These are phyloP conservation scores for Durusdinium trenchii DNA, from an alignment of 73 alveolate species.

Conservation along the genomic window DNA sequence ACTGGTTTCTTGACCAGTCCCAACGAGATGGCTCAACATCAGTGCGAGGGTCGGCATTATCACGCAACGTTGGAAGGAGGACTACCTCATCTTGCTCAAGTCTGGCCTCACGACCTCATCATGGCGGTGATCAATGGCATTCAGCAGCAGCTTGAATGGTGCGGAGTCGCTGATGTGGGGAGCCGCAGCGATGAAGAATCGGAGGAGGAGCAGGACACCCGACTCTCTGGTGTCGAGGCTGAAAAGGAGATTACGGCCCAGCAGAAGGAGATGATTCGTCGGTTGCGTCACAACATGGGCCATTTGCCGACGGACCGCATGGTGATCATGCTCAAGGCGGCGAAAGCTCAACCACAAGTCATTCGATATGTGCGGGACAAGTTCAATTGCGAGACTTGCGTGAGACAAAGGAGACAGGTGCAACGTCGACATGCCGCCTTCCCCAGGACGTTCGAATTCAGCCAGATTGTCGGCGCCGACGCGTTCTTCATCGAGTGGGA, in stretches of 20 bases:
- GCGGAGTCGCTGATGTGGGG: not conserved
- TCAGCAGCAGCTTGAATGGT: not conserved
- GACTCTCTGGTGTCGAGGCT: too few relatives aligned
- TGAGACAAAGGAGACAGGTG: not conserved
- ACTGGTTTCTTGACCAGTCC: not conserved
- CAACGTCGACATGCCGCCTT: not conserved
- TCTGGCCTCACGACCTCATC: not conserved
- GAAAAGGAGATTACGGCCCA: too few relatives aligned
- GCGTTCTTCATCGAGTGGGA: not conserved
- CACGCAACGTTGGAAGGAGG: not conserved
- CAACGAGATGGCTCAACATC: not conserved
- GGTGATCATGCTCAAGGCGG: not conserved
- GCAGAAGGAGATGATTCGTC: too few relatives aligned
- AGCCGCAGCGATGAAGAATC: not conserved
- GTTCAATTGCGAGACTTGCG: not conserved
- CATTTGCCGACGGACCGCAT: not conserved
- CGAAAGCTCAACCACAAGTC: not conserved
- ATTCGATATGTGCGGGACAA: not conserved
- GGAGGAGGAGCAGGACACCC: not conserved
- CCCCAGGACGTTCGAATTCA: not conserved
- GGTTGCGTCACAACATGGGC: too few relatives aligned
- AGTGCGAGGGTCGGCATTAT: not conserved
- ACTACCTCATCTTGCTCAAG: not conserved
- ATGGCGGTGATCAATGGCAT: too few relatives aligned
- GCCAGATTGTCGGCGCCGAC: not conserved